A percentile compares a stretch with the other conserved stretches of the same genome.
These are phyloP conservation scores for Chenopodium quinoa DNA, from an alignment of 148 eudicot genomes.

Conservation along the genomic window DNA sequence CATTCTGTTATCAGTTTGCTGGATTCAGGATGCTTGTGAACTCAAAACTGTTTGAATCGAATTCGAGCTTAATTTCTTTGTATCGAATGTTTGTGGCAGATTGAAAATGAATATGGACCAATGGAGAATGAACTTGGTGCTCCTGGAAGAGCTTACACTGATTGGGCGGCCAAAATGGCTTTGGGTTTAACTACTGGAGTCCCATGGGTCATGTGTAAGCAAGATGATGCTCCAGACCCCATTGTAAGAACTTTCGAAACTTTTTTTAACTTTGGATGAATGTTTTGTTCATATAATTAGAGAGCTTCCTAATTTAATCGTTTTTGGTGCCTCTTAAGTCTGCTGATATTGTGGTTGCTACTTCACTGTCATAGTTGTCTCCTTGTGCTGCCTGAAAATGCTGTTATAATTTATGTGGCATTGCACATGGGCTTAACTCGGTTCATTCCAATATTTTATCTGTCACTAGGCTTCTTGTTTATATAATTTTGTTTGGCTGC, in stretches of 20 bases:
- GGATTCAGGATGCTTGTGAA: conserved; percentile 1
- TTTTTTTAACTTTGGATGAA: conserved; percentile 2
- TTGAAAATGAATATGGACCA: conserved; percentile 97
- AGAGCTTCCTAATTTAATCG: conserved; percentile 16
- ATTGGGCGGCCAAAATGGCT: conserved; percentile 96
- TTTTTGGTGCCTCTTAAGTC: neutral
- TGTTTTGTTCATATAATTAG: neutral
- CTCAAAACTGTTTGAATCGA: neutral
- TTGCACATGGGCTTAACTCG: conserved; percentile 35
- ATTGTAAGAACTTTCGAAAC: conserved; percentile 45
- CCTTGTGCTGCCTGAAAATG: neutral
- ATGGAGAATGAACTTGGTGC: conserved; percentile 65
- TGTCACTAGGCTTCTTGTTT: neutral
- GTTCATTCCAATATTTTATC: conserved; percentile 19
- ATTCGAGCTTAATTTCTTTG: neutral
- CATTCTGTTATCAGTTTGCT: neutral
- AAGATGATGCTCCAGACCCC: conserved; percentile 96
- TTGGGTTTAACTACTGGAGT: conserved; percentile 76
- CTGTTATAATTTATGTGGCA: conserved; percentile 18
- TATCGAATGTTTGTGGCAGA: conserved; percentile 39
- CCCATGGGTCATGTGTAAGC: conserved; percentile 99
- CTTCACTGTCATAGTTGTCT: conserved; percentile 11
- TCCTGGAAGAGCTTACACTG: conserved; percentile 60
- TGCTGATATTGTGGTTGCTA: neutral
- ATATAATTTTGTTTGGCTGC: neutral